Percentiles rank a stretch among this genome's conserved stretches.
These are phyloP conservation scores for Suillus variegatus DNA, from an alignment of 768 basidiomycete genomes.

Conservation along the genomic window DNA sequence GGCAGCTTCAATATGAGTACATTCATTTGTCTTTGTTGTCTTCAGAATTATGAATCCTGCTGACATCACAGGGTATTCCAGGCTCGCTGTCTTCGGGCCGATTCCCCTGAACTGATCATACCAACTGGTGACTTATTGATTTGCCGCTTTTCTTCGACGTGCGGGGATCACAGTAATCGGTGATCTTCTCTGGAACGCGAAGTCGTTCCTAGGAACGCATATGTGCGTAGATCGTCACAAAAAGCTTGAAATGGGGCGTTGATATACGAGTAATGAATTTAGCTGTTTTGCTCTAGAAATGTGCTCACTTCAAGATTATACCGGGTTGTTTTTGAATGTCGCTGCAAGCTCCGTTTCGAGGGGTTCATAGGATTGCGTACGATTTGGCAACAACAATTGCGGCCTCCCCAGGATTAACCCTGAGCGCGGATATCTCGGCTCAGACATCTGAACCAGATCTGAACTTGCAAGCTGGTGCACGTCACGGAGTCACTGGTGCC, in stretches of 20 bases:
- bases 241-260: neutral
- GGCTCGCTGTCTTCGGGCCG: neutral
- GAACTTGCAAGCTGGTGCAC: neutral
- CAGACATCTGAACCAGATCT: neutral
- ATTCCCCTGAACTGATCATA: neutral
- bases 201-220: neutral
- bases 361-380: neutral
- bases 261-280: neutral
- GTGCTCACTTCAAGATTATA: neutral
- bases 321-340: neutral
- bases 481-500: neutral
- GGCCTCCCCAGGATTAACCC: neutral
- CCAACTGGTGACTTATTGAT: neutral
- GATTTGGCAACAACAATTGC: neutral
- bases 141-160: neutral
- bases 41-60: neutral
- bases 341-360: neutral
- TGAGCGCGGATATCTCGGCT: neutral
- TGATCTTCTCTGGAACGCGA: neutral
- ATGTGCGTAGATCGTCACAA: neutral
- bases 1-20: neutral
- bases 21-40: no score
- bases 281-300: neutral
- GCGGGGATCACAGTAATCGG: neutral
- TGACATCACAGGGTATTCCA: neutral